These are phyloP conservation scores for Eremochloa ophiuroides DNA, from an alignment of 176 grass and related monocot genomes.

Conservation along the genomic window DNA sequence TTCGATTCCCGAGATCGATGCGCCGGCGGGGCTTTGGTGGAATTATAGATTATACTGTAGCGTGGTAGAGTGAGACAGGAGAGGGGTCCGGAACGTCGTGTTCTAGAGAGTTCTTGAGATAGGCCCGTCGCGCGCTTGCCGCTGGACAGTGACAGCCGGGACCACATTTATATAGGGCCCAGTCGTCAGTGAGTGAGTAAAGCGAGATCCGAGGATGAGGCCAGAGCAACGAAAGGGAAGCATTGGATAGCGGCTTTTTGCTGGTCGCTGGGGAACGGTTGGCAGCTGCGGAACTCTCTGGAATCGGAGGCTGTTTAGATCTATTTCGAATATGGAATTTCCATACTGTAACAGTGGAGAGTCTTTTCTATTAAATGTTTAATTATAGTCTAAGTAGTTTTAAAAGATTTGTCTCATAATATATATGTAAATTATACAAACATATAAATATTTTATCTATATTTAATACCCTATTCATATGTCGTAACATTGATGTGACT, in stretches of 20 bases:
- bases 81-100: not conserved
- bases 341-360: too few relatives aligned
- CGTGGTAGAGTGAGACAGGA: not conserved
- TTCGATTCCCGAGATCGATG: not conserved
- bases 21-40: not conserved
- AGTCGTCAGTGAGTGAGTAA: not conserved
- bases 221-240: not conserved
- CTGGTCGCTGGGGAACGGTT: not conserved
- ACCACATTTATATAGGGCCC: not conserved
- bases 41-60: not conserved
- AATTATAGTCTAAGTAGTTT: too few relatives aligned
- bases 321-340: too few relatives aligned
- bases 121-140: not conserved
- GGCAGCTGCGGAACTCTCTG: not conserved
- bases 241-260: not conserved
- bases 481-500: too few relatives aligned
- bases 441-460: too few relatives aligned
- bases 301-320: too few relatives aligned
- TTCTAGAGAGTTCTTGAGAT: conserved; percentile 18
- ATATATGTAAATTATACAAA: too few relatives aligned
- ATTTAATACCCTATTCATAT: too few relatives aligned
- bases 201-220: not conserved
- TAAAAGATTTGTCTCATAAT: too few relatives aligned
- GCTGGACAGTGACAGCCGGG: not conserved
- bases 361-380: too few relatives aligned